Percentiles rank a stretch among this genome's conserved stretches.
These are phyloP conservation scores for Penicillium sp. DNA, from an alignment of 2,329 filamentous ascomycete genomes.

Conservation along the genomic window DNA sequence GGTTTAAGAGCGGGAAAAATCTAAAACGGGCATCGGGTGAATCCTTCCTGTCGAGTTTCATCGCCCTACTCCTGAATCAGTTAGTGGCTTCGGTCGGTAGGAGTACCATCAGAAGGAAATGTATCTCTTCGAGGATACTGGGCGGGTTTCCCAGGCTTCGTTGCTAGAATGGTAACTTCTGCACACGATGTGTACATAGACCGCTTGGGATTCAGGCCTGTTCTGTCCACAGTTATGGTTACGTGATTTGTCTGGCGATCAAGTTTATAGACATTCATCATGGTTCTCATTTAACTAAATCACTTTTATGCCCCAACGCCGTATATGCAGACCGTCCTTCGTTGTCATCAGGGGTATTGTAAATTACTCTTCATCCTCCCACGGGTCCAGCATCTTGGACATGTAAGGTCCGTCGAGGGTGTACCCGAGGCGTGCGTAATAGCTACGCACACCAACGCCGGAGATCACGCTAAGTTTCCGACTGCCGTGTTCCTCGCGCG, in stretches of 20 bases:
- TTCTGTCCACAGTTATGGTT: conserved; percentile 9
- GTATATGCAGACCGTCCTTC: conserved; percentile 13
- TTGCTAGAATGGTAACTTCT: conserved; percentile 10
- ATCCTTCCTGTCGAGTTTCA: too few relatives aligned
- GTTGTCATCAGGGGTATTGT: neutral
- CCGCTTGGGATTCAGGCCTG: conserved; percentile 12
- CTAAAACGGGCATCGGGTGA: conserved; percentile 13
- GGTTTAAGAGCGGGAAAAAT: conserved; percentile 8
- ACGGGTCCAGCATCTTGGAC: conserved; percentile 46
- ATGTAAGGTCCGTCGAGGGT: conserved; percentile 86
- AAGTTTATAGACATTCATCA: conserved; percentile 21
- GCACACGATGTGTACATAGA: conserved; percentile 22
- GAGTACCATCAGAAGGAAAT: conserved; percentile 2
- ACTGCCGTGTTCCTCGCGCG: conserved; percentile 87
- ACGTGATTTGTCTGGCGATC: conserved; percentile 7
- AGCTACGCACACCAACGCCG: conserved; percentile 92
- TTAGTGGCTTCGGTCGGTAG: too few relatives aligned
- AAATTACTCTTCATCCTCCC: conserved; percentile 35
- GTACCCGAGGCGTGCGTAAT: conserved; percentile 90
- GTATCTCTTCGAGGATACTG: conserved; percentile 10
- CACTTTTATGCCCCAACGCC: conserved; percentile 21
- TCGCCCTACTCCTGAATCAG: too few relatives aligned
- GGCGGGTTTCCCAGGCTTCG: conserved; percentile 18
- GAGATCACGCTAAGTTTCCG: conserved; percentile 94
- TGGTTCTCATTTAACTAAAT: conserved; percentile 19